Evolutionary conservation across 1,284 basidiomycete species (phyloP).

Genomic region (Cryptococcus neoformans): DNA sequence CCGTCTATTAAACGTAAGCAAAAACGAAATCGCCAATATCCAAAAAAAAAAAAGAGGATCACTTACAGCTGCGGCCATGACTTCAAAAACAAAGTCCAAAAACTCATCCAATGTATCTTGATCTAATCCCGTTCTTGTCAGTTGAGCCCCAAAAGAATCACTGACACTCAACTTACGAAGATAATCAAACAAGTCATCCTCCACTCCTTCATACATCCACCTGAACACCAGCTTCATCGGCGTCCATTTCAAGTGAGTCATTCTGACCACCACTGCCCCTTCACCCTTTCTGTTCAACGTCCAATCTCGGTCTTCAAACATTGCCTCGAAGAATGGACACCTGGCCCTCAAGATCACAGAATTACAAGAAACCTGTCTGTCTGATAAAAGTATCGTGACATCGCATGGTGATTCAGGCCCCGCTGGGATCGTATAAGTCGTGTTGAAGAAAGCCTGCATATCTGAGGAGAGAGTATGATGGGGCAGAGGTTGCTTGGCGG

Average conservation of each 20-base stretch:
- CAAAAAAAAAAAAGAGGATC: background rate
- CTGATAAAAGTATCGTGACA: constrained; percentile 69
- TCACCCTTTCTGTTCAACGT: constrained; percentile 57
- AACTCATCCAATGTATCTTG: constrained; percentile 70
- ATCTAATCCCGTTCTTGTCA: constrained; percentile 51
- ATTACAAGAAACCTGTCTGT: constrained; percentile 66
- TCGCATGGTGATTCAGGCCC: constrained; percentile 53
- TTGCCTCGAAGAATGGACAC: constrained; percentile 79
- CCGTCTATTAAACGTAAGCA: constrained; percentile 59
- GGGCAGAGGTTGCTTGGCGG: constrained; percentile 37
- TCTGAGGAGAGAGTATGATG: constrained; percentile 37
- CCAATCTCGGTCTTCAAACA: constrained; percentile 85
- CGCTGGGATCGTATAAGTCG: constrained; percentile 32
- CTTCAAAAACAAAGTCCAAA: constrained; percentile 81
- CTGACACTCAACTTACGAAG: constrained; percentile 56
- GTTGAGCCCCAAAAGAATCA: background rate
- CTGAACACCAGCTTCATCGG: constrained; percentile 72
- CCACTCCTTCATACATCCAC: constrained; percentile 76
- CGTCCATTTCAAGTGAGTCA: constrained; percentile 72
- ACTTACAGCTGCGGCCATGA: constrained; percentile 78
- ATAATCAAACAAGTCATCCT: constrained; percentile 68
- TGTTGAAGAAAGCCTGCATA: constrained; percentile 47
- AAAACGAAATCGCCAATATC: background rate
- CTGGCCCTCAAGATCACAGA: constrained; percentile 75
- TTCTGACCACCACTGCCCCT: constrained; percentile 60